These are phyloP conservation scores for Pseudogymnoascus sp. DNA, from an alignment of 2,329 filamentous ascomycete species.

Conservation along the genomic window DNA sequence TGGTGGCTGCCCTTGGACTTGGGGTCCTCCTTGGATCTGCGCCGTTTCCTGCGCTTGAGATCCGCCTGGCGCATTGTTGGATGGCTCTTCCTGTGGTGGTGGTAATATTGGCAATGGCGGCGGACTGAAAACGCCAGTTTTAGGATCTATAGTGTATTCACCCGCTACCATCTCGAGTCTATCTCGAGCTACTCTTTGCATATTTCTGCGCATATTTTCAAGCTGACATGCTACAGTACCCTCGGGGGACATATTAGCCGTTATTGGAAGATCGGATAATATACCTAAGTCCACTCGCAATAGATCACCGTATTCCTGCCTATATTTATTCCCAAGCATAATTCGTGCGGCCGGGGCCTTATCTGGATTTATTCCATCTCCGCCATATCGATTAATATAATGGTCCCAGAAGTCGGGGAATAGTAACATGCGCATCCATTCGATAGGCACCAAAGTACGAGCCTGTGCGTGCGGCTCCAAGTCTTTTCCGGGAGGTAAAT, in stretches of 20 bases:
- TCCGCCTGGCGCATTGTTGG: neutral
- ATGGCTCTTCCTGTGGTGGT: no score
- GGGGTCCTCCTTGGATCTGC: neutral
- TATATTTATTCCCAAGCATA: no score
- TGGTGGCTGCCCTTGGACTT: neutral
- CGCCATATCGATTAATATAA: neutral
- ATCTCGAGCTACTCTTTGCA: neutral
- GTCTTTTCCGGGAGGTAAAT: neutral
- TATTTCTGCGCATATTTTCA: neutral
- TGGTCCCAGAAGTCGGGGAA: neutral
- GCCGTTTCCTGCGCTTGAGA: neutral
- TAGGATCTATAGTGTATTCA: neutral
- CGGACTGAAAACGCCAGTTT: no score
- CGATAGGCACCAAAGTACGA: neutral
- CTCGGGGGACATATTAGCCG: neutral
- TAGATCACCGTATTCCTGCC: no score
- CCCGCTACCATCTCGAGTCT: neutral
- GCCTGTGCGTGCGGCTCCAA: neutral
- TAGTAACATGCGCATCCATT: neutral
- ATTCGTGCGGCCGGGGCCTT: neutral
- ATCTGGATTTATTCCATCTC: neutral
- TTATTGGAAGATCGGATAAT: no score
- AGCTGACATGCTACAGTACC: neutral
- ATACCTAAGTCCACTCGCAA: no score
- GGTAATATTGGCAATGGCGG: no score